Evolutionary conservation across 164 flowering plant species (phyloP), one percentile per base, ranked within the genome.

Genomic region (Saururus chinensis): DNA sequence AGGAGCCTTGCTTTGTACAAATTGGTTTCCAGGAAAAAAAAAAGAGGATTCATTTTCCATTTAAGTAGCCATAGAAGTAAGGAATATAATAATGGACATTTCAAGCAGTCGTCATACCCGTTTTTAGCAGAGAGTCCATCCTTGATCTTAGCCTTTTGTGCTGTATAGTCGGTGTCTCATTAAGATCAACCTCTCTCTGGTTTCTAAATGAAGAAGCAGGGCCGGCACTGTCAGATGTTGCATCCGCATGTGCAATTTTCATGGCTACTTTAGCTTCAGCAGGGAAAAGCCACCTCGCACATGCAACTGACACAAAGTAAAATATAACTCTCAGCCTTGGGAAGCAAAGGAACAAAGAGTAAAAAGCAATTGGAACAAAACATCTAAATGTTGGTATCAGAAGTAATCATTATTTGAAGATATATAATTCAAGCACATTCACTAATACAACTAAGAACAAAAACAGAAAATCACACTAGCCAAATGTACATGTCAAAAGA

Each of bases 221-320:
- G 60, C 82, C 76, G 53, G 77, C 62, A 65, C 77, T 79, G 57
- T 74, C 81, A 3, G 70, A 64, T 21, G 82, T 77, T 53, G 80
- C 60, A 45, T 82, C 85, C 48, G 82, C 84, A 62, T 81, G 68
- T 22, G 87, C 89, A 26, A 73, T 80, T 35, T 82, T 73, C 83
- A 57, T 57, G 42, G 25, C 56, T 10, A 51, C n/a, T 19, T 21
- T 22, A 48, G 40, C 61, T 60, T 30, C 52, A 57, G 51, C 20
- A n/a, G 49, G 62, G 49, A 60, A 60, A 25, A 60, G 52, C 62
- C 57, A 48, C 54, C 55, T 64, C 37, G 67, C 67, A 56, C 57
- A 64, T 64, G 67, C 67, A 40, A 64, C 67, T 64, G 67, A 57
- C 9, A 64, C 49, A 12, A 57, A 51, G 42, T 45, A 48, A 56